Evolutionary conservation across 2,329 filamentous ascomycete species (phyloP).

Genomic region (Diaporthe ampelina): DNA sequence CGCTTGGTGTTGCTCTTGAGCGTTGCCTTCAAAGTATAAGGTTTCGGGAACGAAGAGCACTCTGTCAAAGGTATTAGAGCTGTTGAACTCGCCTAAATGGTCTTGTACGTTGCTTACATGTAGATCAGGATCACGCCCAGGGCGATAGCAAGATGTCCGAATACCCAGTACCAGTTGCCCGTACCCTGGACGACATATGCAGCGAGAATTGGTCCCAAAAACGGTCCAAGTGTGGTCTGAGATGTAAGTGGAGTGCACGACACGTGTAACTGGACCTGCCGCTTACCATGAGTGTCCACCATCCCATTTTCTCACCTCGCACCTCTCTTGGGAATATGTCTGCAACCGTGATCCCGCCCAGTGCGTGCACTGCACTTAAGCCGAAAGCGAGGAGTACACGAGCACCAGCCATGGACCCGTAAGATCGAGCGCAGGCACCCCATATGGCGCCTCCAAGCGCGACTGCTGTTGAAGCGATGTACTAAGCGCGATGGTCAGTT

Average conservation of each 20-base stretch:
- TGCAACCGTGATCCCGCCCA: not conserved
- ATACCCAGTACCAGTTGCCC: slow-evolving; percentile 5
- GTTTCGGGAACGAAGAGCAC: not conserved
- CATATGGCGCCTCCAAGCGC: not conserved
- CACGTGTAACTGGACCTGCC: rapidly evolving
- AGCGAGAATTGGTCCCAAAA: not conserved
- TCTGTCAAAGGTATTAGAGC: not conserved
- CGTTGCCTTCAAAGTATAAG: not conserved
- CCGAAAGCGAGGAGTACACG: slow-evolving; percentile 12
- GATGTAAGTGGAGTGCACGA: rapidly evolving
- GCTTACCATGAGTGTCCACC: not conserved
- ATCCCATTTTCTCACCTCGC: slow-evolving; percentile 2
- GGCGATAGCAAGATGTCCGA: not conserved
- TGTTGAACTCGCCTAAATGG: not conserved
- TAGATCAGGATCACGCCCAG: not conserved
- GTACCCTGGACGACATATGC: not conserved
- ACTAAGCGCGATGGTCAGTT: not conserved
- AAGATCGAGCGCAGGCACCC: not conserved
- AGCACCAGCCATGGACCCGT: slow-evolving; percentile 12
- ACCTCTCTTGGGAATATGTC: not conserved
- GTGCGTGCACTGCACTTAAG: not conserved
- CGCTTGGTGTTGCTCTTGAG: not conserved
- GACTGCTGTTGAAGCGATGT: not conserved
- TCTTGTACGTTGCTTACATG: not conserved
- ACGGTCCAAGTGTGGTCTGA: not conserved